Conservation (phyloP, 257 asterid genomes). For the Scutellaria galericulata region DNA sequence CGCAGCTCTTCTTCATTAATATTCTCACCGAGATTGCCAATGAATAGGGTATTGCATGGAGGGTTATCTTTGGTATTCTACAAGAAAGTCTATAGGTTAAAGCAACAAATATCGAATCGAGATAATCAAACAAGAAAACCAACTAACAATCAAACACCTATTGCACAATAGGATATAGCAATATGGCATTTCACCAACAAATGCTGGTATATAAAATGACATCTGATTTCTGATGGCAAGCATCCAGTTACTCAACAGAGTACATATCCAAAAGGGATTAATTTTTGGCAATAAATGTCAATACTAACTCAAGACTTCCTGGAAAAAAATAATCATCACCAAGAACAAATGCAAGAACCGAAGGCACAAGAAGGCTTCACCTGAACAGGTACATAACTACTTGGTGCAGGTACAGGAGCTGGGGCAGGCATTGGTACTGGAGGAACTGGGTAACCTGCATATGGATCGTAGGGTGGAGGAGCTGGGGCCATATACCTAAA, state of each 20-base stretch:
- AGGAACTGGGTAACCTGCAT: slow-evolving; percentile 87
- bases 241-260: no score
- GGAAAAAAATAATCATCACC: slow-evolving; percentile 17
- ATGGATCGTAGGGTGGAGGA: slow-evolving; percentile 96
- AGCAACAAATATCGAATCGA: not conserved
- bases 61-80: slow-evolving; percentile 97
- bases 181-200: not conserved
- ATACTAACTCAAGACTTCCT: not conserved
- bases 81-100: slow-evolving; percentile 32
- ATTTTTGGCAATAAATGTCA: not conserved
- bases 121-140: not conserved
- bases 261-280: no score
- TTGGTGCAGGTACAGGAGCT: slow-evolving; percentile 86
- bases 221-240: no score
- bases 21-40: slow-evolving; percentile 97
- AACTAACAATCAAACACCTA: not conserved
- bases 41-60: slow-evolving; percentile 97
- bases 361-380: slow-evolving; percentile 41
- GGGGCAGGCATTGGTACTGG: slow-evolving; percentile 88
- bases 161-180: not conserved
- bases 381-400: slow-evolving; percentile 96
- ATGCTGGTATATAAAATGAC: no score
- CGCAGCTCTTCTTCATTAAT: slow-evolving; percentile 96
- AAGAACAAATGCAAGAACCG: slow-evolving; percentile 1
- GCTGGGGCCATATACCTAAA: slow-evolving; percentile 90